These are phyloP conservation scores for Thalassiosira livingstoniorum DNA, from an alignment of 352 stramenopile genomes.

Conservation along the genomic window DNA sequence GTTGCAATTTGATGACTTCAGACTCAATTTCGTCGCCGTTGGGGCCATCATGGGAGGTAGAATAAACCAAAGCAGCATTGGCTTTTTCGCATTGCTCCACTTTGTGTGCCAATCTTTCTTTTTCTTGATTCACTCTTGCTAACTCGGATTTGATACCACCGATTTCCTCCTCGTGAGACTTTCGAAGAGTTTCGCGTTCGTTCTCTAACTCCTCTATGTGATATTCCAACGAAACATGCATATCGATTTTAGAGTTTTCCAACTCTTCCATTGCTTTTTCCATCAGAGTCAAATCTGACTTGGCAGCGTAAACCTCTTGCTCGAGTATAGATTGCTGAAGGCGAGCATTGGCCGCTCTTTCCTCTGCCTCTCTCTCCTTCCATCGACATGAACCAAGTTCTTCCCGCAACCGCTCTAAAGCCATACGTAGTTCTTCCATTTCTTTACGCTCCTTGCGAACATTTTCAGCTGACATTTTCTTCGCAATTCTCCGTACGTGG, in stretches of 20 bases:
- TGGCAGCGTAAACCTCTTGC: conserved; percentile 77
- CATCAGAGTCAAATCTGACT: conserved; percentile 75
- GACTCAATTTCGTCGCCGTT: conserved; percentile 46
- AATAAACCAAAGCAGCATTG: conserved; percentile 75
- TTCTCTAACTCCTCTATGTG: conserved; percentile 78
- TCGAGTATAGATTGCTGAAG: conserved; percentile 75
- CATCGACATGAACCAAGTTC: conserved; percentile 67
- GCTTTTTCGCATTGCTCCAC: conserved; percentile 77
- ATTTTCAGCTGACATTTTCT: conserved; percentile 72
- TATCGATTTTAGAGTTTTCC: conserved; percentile 69
- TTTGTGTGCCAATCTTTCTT: conserved; percentile 71
- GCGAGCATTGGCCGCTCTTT: conserved; percentile 66
- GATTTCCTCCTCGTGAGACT: conserved; percentile 70
- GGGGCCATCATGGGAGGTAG: conserved; percentile 53
- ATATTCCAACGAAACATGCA: conserved; percentile 73
- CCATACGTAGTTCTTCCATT: conserved; percentile 73
- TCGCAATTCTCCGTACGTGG: conserved; percentile 66
- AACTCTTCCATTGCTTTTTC: conserved; percentile 78
- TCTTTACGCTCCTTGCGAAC: conserved; percentile 71
- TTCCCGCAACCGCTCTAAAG: conserved; percentile 66
- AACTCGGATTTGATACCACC: conserved; percentile 73
- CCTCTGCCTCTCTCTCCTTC: conserved; percentile 69
- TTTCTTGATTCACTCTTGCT: conserved; percentile 69
- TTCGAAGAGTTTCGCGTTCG: conserved; percentile 61
- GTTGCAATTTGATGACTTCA: conserved; percentile 69